A percentile compares a stretch with the other conserved stretches of the same genome.
Evolutionary conservation across 495 filamentous ascomycete genomes (phyloP).

Genomic region (Pyrenula massariospora): DNA sequence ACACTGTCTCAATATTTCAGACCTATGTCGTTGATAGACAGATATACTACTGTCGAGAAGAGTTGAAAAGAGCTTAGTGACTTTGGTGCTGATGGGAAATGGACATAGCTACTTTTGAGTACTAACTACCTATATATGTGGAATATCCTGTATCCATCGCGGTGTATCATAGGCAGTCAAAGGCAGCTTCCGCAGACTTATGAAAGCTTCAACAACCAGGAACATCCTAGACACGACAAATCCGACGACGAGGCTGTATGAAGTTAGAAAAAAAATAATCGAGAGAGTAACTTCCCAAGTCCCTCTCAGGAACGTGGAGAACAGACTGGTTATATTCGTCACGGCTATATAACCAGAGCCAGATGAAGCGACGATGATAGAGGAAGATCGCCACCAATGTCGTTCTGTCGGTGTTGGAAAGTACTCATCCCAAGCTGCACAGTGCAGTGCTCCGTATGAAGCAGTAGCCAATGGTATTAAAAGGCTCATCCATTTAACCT

Average conservation of each 20-base stretch:
- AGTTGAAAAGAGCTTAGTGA: too few relatives aligned
- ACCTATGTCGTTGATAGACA: too few relatives aligned
- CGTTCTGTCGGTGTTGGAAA: constrained; percentile 6
- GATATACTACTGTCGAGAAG: too few relatives aligned
- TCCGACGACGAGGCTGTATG: background rate
- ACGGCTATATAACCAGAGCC: background rate
- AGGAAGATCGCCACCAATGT: constrained; percentile 7
- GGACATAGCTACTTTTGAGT: background rate
- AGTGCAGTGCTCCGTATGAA: constrained; percentile 3
- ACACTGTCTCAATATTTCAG: too few relatives aligned
- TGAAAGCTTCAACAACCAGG: constrained; percentile 18
- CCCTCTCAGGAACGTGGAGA: background rate
- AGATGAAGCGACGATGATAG: constrained; percentile 1
- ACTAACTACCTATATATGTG: constrained; percentile 1
- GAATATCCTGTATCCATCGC: constrained; percentile 1
- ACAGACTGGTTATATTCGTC: background rate
- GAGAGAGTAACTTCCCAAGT: background rate
- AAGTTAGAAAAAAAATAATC: background rate
- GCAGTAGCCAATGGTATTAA: background rate
- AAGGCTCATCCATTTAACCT: background rate
- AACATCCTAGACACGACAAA: constrained; percentile 8
- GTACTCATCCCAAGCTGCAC: constrained; percentile 6
- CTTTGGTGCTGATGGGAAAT: background rate
- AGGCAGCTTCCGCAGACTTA: constrained; percentile 10
- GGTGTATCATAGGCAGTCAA: constrained; percentile 8